Base-by-base conservation (phyloP, 106 monocot genomes). In the Platanthera guangdongensis region DNA sequence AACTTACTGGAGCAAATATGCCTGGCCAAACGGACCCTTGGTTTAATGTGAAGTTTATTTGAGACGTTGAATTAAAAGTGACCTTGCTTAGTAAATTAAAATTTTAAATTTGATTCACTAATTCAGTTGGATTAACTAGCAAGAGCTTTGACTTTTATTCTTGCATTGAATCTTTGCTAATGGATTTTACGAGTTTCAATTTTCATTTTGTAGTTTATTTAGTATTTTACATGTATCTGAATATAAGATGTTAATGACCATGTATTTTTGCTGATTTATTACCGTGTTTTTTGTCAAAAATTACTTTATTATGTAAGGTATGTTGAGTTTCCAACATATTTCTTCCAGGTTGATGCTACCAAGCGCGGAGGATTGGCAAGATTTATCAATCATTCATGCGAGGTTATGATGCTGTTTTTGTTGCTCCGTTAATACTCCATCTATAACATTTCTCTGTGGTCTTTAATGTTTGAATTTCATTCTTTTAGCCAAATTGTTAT, bases 311-410 rank as follows among this genome's bases (percentile, higher is more conserved):
- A 21, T 52, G 52, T 52, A 52, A 52, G 13, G 13, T 3, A 52
- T 8, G 13, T 52, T 52, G 13, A 9, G 52, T 1, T 52, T 52
- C 52, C 10, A 52, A 13, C 13, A 32, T 21, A 71, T 49, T 71
- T 49, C 71, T 78, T 85, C 65, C 79, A 99, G 97, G 94, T 99
- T 75, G 97, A 99, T 90, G 97, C 97, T 77, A 99, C 97, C 25
- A 99, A 90, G 77, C 89, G 94, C 39, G 97, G 97, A 64, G 97
- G 97, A 73, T 79, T 99, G 78, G 97, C 97, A 59, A 89, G 97
- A 77, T 99, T 99, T 81, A 99, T 99, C 47, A 99, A 99, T 74
- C 97, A 99, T 80, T 99, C 97, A 39, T 99, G 97, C 79, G 97
- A 99, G 87, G 97, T 99, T 92, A 45, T 72, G 9, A 15, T 19